Evolutionary conservation across 805 yeast genomes (phyloP).

Genomic region (Yamadazyma paraphyllophila): DNA sequence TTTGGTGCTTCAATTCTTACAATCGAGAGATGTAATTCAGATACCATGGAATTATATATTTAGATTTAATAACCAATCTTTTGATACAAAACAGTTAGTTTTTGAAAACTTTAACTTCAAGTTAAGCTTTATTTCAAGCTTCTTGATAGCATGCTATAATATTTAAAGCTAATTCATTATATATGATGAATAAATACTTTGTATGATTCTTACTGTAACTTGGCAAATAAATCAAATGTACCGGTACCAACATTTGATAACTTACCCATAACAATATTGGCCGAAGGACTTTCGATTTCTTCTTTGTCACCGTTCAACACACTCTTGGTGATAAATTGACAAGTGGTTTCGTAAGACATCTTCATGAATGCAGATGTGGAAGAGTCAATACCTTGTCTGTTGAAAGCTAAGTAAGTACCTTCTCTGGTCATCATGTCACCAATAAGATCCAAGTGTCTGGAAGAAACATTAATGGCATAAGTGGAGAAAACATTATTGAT

Average conservation of each 20-base stretch:
- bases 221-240: constrained; percentile 74
- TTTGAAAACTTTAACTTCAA: constrained; percentile 64
- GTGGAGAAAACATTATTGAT: constrained; percentile 93
- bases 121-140: constrained; percentile 51
- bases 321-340: constrained; percentile 95
- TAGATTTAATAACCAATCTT: constrained; percentile 28
- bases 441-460: constrained; percentile 92
- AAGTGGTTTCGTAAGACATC: constrained; percentile 98
- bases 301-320: constrained; percentile 91
- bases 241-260: constrained; percentile 94
- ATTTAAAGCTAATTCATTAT: constrained; percentile 17
- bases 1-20: constrained; percentile 50
- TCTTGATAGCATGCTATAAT: constrained; percentile 60
- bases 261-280: constrained; percentile 90
- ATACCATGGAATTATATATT: constrained; percentile 44
- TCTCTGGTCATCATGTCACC: constrained; percentile 99
- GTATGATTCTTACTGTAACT: constrained; percentile 11
- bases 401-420: constrained; percentile 94
- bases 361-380: constrained; percentile 95
- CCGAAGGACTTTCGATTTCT: constrained; percentile 85
- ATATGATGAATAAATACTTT: not conserved
- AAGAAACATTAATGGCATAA: constrained; percentile 89
- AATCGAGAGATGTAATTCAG: constrained; percentile 50
- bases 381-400: constrained; percentile 97
- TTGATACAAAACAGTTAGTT: constrained; percentile 50